phyloP scores from a whole-genome alignment of 306 rosid species.

The Dryas alaskensis region DNA sequence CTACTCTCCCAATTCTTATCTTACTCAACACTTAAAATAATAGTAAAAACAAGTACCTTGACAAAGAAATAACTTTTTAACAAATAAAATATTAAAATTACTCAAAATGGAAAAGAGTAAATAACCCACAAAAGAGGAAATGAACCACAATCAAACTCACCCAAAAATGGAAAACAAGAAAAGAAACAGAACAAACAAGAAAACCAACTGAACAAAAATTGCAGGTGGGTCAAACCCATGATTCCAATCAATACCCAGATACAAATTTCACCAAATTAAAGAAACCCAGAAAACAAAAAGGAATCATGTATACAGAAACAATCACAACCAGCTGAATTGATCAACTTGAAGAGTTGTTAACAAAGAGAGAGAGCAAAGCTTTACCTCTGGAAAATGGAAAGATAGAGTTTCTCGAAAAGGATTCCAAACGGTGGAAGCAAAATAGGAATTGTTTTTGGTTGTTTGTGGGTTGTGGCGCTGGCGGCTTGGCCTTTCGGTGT shows the following conservation, averaged over 20 bases:
- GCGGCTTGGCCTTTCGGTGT: too few species aligned
- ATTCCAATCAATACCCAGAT: conserved; percentile 3
- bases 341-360: neutral
- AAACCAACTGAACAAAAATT: neutral
- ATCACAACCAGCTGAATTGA: neutral
- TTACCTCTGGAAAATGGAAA: conserved; percentile 9
- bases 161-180: neutral
- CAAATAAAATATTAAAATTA: neutral
- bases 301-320: neutral
- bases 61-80: neutral
- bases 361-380: neutral
- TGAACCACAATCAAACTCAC: neutral
- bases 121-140: neutral
- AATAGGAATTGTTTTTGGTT: too few species aligned
- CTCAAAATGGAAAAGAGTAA: neutral
- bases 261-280: neutral
- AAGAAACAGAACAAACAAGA: neutral
- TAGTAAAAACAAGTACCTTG: neutral
- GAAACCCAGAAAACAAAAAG: neutral
- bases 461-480: too few species aligned
- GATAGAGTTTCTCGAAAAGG: neutral
- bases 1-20: neutral
- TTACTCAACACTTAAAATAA: neutral
- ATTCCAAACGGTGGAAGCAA: too few species aligned
- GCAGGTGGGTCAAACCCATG: neutral